Evolutionary conservation across 2,329 filamentous ascomycete species (phyloP).

Genomic region (Diaporthe nobilis): DNA sequence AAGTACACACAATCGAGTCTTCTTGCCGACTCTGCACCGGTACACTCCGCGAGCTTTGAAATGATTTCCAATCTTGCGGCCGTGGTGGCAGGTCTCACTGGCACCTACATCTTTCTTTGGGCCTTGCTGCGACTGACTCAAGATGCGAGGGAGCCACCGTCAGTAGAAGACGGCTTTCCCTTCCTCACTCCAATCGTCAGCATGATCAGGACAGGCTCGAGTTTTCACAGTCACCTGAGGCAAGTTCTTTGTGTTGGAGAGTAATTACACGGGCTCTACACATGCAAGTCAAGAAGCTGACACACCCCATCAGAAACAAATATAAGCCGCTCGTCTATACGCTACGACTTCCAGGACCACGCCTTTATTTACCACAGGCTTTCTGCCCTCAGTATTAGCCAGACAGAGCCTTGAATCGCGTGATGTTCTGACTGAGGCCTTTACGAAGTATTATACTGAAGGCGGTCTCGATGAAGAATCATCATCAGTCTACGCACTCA

Average conservation of each 20-base stretch:
- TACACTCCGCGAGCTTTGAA: neutral
- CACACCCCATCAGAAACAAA: conserved; percentile 38
- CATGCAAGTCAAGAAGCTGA: neutral
- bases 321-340: conserved; percentile 48
- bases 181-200: conserved; percentile 8
- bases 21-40: neutral
- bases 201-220: neutral
- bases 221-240: neutral
- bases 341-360: conserved; percentile 45
- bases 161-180: neutral
- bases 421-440: conserved; percentile 8
- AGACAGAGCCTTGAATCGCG: neutral
- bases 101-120: neutral
- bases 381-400: conserved; percentile 15
- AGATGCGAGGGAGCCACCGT: conserved; percentile 19
- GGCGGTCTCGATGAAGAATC: conserved; percentile 13
- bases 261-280: neutral
- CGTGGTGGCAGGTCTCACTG: neutral
- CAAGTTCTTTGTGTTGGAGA: neutral
- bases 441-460: conserved; percentile 6
- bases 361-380: conserved; percentile 43
- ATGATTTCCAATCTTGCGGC: neutral
- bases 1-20: too few relatives aligned
- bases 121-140: conserved; percentile 11
- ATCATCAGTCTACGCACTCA: conserved; percentile 19